These are phyloP conservation scores for Nicotiana sylvestris DNA, from an alignment of 257 asterid species.

Conservation along the genomic window DNA sequence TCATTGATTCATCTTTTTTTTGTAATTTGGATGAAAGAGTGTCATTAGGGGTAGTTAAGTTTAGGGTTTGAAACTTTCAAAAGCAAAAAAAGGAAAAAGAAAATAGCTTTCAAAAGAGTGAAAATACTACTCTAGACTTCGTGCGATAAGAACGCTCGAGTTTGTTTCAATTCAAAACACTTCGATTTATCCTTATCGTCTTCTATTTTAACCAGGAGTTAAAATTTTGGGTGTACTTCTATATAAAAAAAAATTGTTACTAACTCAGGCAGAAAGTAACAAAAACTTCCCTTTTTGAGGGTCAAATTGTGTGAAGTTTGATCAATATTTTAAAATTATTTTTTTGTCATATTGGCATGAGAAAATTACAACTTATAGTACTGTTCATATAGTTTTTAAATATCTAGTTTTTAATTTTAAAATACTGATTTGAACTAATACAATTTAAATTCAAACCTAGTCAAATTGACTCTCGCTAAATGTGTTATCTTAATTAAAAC, in stretches of 20 bases:
- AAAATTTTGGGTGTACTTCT: not conserved
- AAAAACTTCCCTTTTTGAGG: not conserved
- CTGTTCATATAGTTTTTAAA: no score
- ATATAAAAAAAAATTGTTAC: not conserved
- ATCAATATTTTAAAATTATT: no score
- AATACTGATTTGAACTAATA: no score
- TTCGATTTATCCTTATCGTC: not conserved
- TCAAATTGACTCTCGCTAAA: no score
- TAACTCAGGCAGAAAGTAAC: not conserved
- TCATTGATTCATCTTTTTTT: not conserved
- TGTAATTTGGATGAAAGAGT: not conserved
- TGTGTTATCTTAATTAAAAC: no score
- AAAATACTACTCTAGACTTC: conserved; percentile 3
- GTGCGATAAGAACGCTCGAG: not conserved
- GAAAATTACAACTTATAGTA: no score
- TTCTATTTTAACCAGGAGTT: not conserved
- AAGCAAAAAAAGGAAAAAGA: not conserved
- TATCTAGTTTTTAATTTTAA: no score
- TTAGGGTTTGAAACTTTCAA: conserved; percentile 42
- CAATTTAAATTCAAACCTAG: no score
- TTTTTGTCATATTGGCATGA: no score
- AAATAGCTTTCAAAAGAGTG: not conserved
- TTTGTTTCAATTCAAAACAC: not conserved
- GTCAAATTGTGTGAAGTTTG: no score
- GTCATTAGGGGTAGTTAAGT: conserved; percentile 4